phyloP scores from a whole-genome alignment of 495 filamentous ascomycete species.

The Glarea lozoyensis region DNA sequence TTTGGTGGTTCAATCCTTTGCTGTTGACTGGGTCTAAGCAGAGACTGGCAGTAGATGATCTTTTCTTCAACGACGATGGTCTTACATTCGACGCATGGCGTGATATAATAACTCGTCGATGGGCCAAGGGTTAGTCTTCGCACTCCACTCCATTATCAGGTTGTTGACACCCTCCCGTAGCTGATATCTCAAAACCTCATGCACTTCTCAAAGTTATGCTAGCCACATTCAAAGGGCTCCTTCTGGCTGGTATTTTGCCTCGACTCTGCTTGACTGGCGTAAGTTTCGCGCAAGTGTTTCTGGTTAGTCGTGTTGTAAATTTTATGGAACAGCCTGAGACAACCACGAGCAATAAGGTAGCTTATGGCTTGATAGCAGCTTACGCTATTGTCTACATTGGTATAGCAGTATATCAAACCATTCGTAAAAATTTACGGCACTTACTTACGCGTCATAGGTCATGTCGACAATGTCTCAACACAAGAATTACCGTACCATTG shows the following conservation, averaged over 20 bases:
- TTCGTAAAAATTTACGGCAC: not conserved
- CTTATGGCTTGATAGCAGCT: constrained; percentile 27
- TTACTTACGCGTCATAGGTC: not conserved
- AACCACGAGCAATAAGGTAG: constrained; percentile 21
- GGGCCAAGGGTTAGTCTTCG: constrained; percentile 6
- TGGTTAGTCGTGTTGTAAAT: constrained; percentile 26
- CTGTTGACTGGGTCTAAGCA: constrained; percentile 20
- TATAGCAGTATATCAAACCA: constrained; percentile 25
- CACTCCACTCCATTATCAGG: constrained; percentile 7
- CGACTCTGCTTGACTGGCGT: constrained; percentile 41
- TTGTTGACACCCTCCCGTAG: not conserved
- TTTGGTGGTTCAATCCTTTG: constrained; percentile 27
- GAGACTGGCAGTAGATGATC: constrained; percentile 22
- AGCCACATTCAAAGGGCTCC: constrained; percentile 28
- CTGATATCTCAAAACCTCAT: constrained; percentile 20
- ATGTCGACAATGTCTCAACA: not conserved
- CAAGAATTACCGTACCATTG: not conserved
- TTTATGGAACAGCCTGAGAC: constrained; percentile 26
- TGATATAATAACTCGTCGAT: constrained; percentile 10
- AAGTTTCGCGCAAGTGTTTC: constrained; percentile 56
- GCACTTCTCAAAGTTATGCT: constrained; percentile 34
- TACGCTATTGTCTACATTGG: constrained; percentile 31
- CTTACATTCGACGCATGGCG: constrained; percentile 11
- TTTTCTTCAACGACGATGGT: constrained; percentile 12
- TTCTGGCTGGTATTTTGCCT: constrained; percentile 37